phyloP scores from a whole-genome alignment of 164 flowering plant species.

The Umbellularia californica region DNA sequence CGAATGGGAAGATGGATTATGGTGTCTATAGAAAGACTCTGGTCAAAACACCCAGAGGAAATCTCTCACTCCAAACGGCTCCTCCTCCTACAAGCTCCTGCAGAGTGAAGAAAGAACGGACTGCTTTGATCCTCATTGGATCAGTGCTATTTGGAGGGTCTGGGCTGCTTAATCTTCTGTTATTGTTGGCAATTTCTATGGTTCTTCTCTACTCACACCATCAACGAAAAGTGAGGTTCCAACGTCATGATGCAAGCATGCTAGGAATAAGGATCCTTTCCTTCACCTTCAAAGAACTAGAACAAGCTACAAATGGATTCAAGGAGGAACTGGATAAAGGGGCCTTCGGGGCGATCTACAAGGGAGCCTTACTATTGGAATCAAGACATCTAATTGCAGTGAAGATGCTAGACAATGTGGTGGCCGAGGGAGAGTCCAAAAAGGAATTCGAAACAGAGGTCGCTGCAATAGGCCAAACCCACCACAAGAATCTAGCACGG shows the following conservation, averaged over 20 bases:
- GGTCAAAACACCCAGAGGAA: slow-evolving; percentile 11
- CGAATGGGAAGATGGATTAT: slow-evolving; percentile 9
- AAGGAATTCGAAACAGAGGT: slow-evolving; percentile 22
- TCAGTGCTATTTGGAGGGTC: slow-evolving; percentile 13
- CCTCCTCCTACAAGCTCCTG: background rate
- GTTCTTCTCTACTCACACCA: background rate
- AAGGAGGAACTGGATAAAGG: slow-evolving; percentile 14
- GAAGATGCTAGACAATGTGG: slow-evolving; percentile 16
- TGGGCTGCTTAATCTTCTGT: slow-evolving; percentile 2
- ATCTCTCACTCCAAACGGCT: background rate
- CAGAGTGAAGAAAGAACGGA: background rate
- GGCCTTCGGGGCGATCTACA: slow-evolving; percentile 16
- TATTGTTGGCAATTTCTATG: background rate
- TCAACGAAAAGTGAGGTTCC: background rate
- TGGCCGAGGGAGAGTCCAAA: background rate
- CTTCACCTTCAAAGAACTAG: slow-evolving; percentile 20
- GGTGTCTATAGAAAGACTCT: slow-evolving; percentile 10
- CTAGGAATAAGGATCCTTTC: background rate
- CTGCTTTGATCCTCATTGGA: background rate
- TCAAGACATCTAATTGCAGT: slow-evolving; percentile 13
- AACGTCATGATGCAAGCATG: background rate
- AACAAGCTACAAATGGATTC: slow-evolving; percentile 20
- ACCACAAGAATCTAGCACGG: slow-evolving; percentile 25
- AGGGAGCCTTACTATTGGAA: slow-evolving; percentile 7
- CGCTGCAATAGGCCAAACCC: slow-evolving; percentile 18